These are phyloP conservation scores for Tylopilus felleus DNA, from an alignment of 768 basidiomycete species.

Conservation along the genomic window DNA sequence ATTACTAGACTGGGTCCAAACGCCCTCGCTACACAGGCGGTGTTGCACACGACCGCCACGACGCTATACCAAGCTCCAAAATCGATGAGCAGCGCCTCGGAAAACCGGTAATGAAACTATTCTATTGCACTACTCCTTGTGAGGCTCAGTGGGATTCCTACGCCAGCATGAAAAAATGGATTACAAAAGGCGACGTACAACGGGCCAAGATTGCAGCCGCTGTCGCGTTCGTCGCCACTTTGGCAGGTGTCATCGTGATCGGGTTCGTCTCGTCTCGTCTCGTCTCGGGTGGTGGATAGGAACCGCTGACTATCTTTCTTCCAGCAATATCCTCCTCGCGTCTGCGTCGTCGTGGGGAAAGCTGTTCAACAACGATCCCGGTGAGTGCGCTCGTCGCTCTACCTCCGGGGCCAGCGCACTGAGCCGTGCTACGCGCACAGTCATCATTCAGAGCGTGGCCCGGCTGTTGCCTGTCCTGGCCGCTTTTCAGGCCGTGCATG, in stretches of 20 bases:
- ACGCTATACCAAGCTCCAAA: constrained; percentile 24
- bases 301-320: not conserved
- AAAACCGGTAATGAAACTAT: constrained; percentile 21
- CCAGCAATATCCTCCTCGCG: constrained; percentile 40
- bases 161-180: constrained; percentile 23
- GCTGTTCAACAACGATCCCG: constrained; percentile 57
- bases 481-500: constrained; percentile 23
- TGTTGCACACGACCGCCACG: constrained; percentile 23
- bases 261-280: constrained; percentile 5
- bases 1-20: constrained; percentile 19
- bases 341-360: constrained; percentile 51
- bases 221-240: constrained; percentile 16
- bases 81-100: constrained; percentile 19
- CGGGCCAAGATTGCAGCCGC: constrained; percentile 18
- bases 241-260: constrained; percentile 13
- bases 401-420: not conserved
- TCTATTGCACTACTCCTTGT: not conserved
- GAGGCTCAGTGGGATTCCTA: not conserved
- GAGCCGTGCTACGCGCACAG: constrained; percentile 25
- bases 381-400: constrained; percentile 18
- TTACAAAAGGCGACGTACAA: constrained; percentile 14
- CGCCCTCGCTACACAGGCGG: constrained; percentile 25
- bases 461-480: constrained; percentile 45
- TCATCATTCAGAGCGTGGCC: constrained; percentile 44
- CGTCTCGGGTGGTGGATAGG: not conserved